phyloP scores from a whole-genome alignment of 306 rosid genomes.

The Mimosa pudica region DNA sequence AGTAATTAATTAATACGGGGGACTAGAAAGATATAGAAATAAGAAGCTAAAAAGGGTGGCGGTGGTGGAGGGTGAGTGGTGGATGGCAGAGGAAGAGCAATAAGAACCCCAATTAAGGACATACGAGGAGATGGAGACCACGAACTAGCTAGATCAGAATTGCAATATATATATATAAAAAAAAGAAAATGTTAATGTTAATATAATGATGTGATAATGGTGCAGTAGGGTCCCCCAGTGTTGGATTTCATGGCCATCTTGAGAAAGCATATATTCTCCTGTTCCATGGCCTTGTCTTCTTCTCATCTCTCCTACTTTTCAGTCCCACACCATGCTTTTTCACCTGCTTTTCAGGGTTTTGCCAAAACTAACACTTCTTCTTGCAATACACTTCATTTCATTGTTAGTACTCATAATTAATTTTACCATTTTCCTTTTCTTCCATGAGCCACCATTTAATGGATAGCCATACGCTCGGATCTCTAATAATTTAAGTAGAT shows the following conservation, averaged over 20 bases:
- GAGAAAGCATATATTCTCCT: constrained; percentile 60
- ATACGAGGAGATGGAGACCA: not conserved
- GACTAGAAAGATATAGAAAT: not conserved
- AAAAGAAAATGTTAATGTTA: not conserved
- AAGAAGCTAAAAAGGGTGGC: not conserved
- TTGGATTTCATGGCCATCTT: constrained; percentile 47
- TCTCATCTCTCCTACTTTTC: constrained; percentile 38
- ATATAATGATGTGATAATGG: not conserved
- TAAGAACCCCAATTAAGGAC: not conserved
- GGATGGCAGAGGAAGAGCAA: not conserved
- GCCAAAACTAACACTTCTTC: constrained; percentile 30
- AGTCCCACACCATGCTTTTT: constrained; percentile 50
- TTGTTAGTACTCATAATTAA: not conserved
- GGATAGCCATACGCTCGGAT: not conserved
- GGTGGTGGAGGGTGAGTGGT: not conserved
- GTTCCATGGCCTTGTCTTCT: constrained; percentile 58
- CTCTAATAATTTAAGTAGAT: not conserved
- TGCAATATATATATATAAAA: not conserved
- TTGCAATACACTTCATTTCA: not conserved
- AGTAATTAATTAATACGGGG: not conserved
- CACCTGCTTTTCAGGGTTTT: constrained; percentile 54
- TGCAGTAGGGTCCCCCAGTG: constrained; percentile 42
- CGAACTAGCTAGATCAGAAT: not conserved
- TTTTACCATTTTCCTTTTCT: not conserved
- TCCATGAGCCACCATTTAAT: not conserved